Conservation (phyloP, 2,329 filamentous ascomycete genomes). For the Corniculantispora saksenae region DNA sequence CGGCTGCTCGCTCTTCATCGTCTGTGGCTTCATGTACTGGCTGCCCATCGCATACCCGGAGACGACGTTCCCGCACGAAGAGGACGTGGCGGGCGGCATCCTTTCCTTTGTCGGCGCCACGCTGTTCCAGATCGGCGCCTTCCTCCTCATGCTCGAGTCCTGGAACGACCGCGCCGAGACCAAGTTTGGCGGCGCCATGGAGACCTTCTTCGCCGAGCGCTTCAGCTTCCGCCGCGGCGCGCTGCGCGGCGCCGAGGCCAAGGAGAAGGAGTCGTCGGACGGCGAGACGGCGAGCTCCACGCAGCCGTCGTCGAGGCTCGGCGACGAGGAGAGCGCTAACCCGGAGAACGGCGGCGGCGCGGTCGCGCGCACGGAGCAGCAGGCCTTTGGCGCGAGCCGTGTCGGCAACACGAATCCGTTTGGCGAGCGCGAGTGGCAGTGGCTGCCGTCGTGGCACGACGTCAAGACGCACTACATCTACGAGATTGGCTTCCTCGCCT, state of each 20-base stretch:
- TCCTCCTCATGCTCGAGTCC: slow-evolving; percentile 60
- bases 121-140: slow-evolving; percentile 58
- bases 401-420: slow-evolving; percentile 2
- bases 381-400: neutral
- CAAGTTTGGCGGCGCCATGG: slow-evolving; percentile 63
- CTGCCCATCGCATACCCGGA: slow-evolving; percentile 56
- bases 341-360: neutral
- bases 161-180: slow-evolving; percentile 57
- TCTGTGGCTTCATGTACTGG: slow-evolving; percentile 54
- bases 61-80: slow-evolving; percentile 54
- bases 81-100: slow-evolving; percentile 50
- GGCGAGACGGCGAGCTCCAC: neutral
- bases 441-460: slow-evolving; percentile 58
- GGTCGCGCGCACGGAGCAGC: neutral
- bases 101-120: slow-evolving; percentile 62
- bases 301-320: neutral
- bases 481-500: slow-evolving; percentile 65
- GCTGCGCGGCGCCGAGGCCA: neutral
- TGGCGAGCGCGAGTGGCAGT: slow-evolving; percentile 48
- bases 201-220: slow-evolving; percentile 32
- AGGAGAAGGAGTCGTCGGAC: neutral
- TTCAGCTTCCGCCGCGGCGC: slow-evolving; percentile 6
- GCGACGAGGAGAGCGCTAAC: slow-evolving; percentile 1
- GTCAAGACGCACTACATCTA: slow-evolving; percentile 59
- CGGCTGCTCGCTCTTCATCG: slow-evolving; percentile 26